Conservation (phyloP, 805 yeast species). For the Yarrowia porcina region DNA sequence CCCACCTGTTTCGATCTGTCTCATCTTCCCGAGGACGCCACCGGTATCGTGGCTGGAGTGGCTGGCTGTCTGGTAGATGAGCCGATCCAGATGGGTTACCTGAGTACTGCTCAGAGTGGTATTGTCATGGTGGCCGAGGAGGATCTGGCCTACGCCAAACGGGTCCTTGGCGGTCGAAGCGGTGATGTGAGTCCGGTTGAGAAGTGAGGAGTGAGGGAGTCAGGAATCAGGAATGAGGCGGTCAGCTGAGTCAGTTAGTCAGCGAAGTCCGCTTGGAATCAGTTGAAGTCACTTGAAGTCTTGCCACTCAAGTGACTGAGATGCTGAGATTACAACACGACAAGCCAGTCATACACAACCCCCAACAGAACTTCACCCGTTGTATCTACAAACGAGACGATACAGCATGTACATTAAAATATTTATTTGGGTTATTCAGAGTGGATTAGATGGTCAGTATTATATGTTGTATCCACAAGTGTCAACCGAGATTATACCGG, state of each 20-base stretch:
- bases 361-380: no score
- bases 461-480: no score
- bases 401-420: conserved; percentile 19
- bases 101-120: conserved; percentile 59
- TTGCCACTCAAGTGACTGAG: neutral
- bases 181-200: conserved; percentile 1
- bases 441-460: neutral
- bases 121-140: conserved; percentile 58
- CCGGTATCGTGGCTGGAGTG: conserved; percentile 66
- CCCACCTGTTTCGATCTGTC: conserved; percentile 56
- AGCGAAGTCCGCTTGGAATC: no score
- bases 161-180: conserved; percentile 6
- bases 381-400: no score
- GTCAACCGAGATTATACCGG: no score
- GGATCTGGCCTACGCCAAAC: conserved; percentile 32
- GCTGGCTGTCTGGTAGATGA: conserved; percentile 49
- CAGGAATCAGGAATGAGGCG: no score
- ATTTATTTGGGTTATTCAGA: conserved; percentile 8
- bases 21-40: conserved; percentile 53
- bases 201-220: no score
- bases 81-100: conserved; percentile 50
- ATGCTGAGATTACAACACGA: no score
- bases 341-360: no score
- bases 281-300: no score
- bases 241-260: no score